Evolutionary conservation across 2,329 filamentous ascomycete species (phyloP), one percentile per base, ranked within the genome.

Genomic region (Colletotrichum tanaceti): DNA sequence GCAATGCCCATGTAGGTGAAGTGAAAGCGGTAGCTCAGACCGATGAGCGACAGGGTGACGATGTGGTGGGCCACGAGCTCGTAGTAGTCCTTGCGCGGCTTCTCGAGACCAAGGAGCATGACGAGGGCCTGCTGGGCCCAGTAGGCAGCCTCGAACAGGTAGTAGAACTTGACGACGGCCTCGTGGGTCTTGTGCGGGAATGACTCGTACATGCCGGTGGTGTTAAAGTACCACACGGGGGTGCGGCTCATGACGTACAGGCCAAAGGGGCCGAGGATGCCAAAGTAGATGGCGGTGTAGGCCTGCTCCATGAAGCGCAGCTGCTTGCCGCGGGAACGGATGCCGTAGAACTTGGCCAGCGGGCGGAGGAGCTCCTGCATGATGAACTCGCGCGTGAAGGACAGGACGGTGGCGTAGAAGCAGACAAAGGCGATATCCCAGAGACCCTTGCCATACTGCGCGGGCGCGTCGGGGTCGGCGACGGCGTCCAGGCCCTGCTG

Each of bases 81-180:
- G 75, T 88, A 90, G 77, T 91, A 93, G 75, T 93, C 91, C 78
- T 92, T 93, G 38, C 91, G 80, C 18, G 89, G 89, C 79, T 91
- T 91, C 80, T 93, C 91, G 72, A 93, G 80, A 75, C 89, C 87
- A 49, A 93, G 78, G 61, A 91, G 72, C 73, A 93, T 81, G 11
- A 93, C 91, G 68, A 93, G 86, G 7, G 86, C 88, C 79, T 93
- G 91, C 78, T 93, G 91, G 0, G 87, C 84, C 91, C 91, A 93
- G 79, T 92, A 93, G 57, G 87, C 88, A 9, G 90, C 91, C 76
- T 93, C 88, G 58, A 93, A 85, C 58, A 93, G 81, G 76, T 93
- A 93, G 77, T 93, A 93, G 9, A 89, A 87, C 81, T 93, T 93
- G 82, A 93, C 90, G 7, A 85, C 73, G 5, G 80, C 88, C 47